phyloP scores from a whole-genome alignment of 2,329 filamentous ascomycete species.

The Penicillium sp. region DNA sequence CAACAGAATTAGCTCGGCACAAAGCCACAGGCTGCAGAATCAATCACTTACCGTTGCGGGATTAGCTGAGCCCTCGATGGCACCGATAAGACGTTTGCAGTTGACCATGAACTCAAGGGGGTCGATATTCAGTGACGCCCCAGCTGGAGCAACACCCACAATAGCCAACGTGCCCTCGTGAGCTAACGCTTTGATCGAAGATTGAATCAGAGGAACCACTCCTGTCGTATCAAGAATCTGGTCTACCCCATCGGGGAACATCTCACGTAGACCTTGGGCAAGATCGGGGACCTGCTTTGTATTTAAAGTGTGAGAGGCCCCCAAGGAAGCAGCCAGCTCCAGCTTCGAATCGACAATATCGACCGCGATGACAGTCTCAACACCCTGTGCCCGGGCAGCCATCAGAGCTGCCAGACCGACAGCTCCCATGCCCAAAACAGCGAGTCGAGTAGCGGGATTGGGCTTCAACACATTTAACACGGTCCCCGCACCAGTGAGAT shows the following conservation, averaged over 20 bases:
- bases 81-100: constrained; percentile 35
- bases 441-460: constrained; percentile 20
- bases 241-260: constrained; percentile 30
- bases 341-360: constrained; percentile 48
- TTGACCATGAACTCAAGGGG: constrained; percentile 26
- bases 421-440: constrained; percentile 34
- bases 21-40: background rate
- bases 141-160: constrained; percentile 36
- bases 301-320: constrained; percentile 48
- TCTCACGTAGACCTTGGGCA: constrained; percentile 28
- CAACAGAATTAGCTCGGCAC: background rate
- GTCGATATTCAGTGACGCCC: constrained; percentile 28
- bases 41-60: constrained; percentile 22
- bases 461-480: constrained; percentile 33
- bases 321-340: constrained; percentile 46
- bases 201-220: constrained; percentile 28
- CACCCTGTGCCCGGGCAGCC: constrained; percentile 23
- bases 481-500: constrained; percentile 37
- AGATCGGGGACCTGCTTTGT: constrained; percentile 31
- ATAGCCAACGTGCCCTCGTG: constrained; percentile 35
- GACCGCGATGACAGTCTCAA: constrained; percentile 44
- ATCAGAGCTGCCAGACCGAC: constrained; percentile 25
- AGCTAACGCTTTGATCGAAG: constrained; percentile 31
- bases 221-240: constrained; percentile 38
- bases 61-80: constrained; percentile 36